These are phyloP conservation scores for Fusarium penzigii DNA, from an alignment of 2,329 filamentous ascomycete species.

Conservation along the genomic window DNA sequence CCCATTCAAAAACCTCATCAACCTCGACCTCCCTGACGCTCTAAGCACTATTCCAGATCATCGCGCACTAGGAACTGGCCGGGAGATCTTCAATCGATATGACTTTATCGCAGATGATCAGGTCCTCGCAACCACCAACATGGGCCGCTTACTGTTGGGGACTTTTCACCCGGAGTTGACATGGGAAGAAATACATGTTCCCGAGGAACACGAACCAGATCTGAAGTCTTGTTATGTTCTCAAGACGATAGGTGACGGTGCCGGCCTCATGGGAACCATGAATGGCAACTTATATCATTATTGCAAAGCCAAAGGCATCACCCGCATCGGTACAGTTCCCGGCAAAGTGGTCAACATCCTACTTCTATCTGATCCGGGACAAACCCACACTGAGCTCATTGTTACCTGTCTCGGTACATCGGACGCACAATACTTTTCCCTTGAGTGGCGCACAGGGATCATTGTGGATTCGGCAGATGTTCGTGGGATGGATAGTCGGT, in stretches of 20 bases:
- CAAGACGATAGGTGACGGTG: constrained; percentile 38
- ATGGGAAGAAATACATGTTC: constrained; percentile 47
- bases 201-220: constrained; percentile 36
- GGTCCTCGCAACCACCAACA: constrained; percentile 60
- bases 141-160: constrained; percentile 59
- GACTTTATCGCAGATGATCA: constrained; percentile 57
- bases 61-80: constrained; percentile 11
- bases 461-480: constrained; percentile 34
- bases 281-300: constrained; percentile 51
- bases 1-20: constrained; percentile 12
- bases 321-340: constrained; percentile 40
- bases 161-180: constrained; percentile 31
- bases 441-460: constrained; percentile 35
- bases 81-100: constrained; percentile 60
- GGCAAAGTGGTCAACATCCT: constrained; percentile 56
- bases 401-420: constrained; percentile 49
- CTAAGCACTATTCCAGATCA: constrained; percentile 18
- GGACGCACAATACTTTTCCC: constrained; percentile 44
- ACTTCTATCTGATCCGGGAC: constrained; percentile 31
- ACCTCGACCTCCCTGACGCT: constrained; percentile 37
- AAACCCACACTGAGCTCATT: constrained; percentile 37
- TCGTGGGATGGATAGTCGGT: constrained; percentile 46
- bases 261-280: constrained; percentile 51
- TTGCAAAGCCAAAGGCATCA: constrained; percentile 31
- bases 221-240: constrained; percentile 51